phyloP scores from a whole-genome alignment of 345 rosid species.

The Pelargonium nanum region DNA sequence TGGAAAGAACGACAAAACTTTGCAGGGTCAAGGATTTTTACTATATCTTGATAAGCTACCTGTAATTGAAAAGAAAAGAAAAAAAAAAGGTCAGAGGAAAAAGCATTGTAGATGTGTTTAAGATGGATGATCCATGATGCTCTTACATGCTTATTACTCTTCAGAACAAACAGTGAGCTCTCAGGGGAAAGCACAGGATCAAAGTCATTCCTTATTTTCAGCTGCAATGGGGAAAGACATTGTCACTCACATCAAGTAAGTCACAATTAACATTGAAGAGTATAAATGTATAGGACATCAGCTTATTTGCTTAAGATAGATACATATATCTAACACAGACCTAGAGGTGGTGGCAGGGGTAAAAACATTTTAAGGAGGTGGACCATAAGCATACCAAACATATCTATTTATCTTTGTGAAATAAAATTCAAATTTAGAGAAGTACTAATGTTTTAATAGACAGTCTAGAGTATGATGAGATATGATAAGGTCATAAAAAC shows the following conservation, averaged over 20 bases:
- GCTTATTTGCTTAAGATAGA: neutral
- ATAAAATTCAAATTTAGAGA: too few relatives aligned
- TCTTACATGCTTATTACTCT: conserved; percentile 87
- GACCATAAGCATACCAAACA: neutral
- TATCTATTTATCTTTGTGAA: too few relatives aligned
- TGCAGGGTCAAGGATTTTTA: conserved; percentile 67
- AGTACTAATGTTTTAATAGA: neutral
- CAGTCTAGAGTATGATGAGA: neutral
- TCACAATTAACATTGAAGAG: neutral
- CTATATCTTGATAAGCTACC: conserved; percentile 84
- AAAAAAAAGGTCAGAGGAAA: conserved; percentile 11
- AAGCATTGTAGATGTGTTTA: neutral
- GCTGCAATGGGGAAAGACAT: conserved; percentile 34
- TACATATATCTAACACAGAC: neutral
- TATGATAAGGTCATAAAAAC: neutral
- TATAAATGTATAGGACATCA: conserved; percentile 4
- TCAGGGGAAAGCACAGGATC: conserved; percentile 99
- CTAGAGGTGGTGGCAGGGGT: neutral
- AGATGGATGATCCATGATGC: conserved; percentile 5
- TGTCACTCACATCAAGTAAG: conserved; percentile 5
- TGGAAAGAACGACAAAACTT: conserved; percentile 89
- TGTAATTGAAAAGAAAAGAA: conserved; percentile 18
- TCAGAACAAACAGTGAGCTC: conserved; percentile 93
- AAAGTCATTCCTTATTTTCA: conserved; percentile 98
- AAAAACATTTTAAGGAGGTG: too few relatives aligned